These are phyloP conservation scores for Aspergillus transmontanensis DNA, from an alignment of 2,329 filamentous ascomycete species.

Conservation along the genomic window DNA sequence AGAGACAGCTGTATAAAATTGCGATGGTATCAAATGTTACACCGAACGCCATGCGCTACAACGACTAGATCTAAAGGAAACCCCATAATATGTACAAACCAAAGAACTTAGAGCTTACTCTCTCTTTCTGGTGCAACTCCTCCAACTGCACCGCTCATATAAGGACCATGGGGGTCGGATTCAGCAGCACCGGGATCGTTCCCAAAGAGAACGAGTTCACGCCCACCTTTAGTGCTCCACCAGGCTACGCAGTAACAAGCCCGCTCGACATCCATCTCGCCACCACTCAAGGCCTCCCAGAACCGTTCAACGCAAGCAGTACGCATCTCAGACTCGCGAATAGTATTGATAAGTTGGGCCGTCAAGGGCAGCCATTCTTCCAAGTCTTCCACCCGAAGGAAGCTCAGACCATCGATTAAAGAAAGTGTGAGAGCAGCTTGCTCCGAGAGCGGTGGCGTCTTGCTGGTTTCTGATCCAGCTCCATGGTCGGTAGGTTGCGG, in stretches of 20 bases:
- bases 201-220: constrained; percentile 58
- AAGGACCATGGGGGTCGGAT: constrained; percentile 35
- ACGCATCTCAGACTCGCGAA: constrained; percentile 64
- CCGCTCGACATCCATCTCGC: constrained; percentile 86
- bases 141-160: constrained; percentile 60
- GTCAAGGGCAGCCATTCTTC: constrained; percentile 79
- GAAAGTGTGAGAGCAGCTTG: constrained; percentile 76
- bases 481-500: constrained; percentile 40
- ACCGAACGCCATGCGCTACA: constrained; percentile 16
- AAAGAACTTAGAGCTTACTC: constrained; percentile 47
- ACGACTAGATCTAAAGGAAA: not conserved
- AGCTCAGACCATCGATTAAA: constrained; percentile 76
- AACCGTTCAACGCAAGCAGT: constrained; percentile 70
- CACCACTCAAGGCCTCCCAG: constrained; percentile 76
- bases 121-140: constrained; percentile 39
- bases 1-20: constrained; percentile 1
- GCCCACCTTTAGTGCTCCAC: constrained; percentile 73
- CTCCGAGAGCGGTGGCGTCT: constrained; percentile 59
- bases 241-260: constrained; percentile 77
- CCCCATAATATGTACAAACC: constrained; percentile 1
- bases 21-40: constrained; percentile 18
- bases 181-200: constrained; percentile 21
- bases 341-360: constrained; percentile 66
- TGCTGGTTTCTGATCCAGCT: constrained; percentile 37
- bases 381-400: constrained; percentile 68